phyloP scores from a whole-genome alignment of 768 basidiomycete genomes.

The Trametes cubensis region DNA sequence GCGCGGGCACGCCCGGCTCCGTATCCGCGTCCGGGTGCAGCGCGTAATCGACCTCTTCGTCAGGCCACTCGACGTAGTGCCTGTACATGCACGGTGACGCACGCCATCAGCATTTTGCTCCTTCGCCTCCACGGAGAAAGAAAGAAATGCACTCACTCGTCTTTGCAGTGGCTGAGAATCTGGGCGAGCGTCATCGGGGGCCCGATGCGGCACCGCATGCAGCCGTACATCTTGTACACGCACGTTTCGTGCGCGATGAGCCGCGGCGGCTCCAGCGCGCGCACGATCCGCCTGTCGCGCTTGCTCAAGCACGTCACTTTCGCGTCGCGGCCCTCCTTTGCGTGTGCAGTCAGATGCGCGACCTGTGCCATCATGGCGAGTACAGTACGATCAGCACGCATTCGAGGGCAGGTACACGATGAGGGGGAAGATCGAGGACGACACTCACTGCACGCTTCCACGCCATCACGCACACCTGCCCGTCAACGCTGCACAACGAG shows the following conservation, averaged over 20 bases:
- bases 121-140: no score
- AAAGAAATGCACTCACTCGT: background rate
- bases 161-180: conserved; percentile 2
- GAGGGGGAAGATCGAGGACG: background rate
- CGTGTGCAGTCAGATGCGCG: conserved; percentile 1
- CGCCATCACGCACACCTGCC: conserved; percentile 9
- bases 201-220: conserved; percentile 13
- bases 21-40: conserved; percentile 9
- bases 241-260: background rate
- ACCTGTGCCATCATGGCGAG: background rate
- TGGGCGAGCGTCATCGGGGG: conserved; percentile 8
- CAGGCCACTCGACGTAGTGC: background rate
- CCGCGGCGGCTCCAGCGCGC: background rate
- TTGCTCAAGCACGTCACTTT: conserved; percentile 11
- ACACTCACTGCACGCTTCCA: conserved; percentile 7
- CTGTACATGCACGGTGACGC: no score
- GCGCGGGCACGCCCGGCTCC: background rate
- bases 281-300: conserved; percentile 13
- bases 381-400: background rate
- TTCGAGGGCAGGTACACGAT: no score
- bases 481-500: conserved; percentile 5
- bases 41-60: conserved; percentile 5
- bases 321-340: background rate
- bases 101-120: no score
- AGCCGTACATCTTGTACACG: conserved; percentile 10